Conservation (phyloP, 371 early-diverging fungal genomes). For the Massospora cicadina region DNA sequence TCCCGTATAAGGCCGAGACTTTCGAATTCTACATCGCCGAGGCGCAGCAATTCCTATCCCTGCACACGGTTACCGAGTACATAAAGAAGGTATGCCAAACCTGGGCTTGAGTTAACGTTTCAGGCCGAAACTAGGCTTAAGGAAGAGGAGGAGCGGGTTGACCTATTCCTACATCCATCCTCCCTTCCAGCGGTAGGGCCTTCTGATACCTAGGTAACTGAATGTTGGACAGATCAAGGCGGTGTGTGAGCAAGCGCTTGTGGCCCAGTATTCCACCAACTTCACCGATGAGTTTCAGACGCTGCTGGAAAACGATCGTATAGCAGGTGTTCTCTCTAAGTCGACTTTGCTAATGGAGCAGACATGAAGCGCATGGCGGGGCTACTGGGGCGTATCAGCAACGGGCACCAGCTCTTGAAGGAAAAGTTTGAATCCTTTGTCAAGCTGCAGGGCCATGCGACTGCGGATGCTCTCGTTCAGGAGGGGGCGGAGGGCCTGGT, state of each 20-base stretch:
- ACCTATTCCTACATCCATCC: slow-evolving; percentile 66
- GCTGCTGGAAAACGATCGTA: slow-evolving; percentile 64
- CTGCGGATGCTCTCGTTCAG: slow-evolving; percentile 64
- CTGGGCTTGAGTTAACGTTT: not conserved
- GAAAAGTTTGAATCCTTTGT: slow-evolving; percentile 66
- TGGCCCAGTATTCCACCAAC: slow-evolving; percentile 54
- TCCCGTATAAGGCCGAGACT: slow-evolving; percentile 57
- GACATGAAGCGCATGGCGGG: slow-evolving; percentile 75
- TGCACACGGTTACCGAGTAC: slow-evolving; percentile 78
- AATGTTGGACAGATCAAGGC: slow-evolving; percentile 30
- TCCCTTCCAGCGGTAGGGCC: slow-evolving; percentile 42
- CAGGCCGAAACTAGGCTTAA: slow-evolving; percentile 61
- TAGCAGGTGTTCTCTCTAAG: slow-evolving; percentile 29
- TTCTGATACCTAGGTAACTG: not conserved
- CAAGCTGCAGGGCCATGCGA: slow-evolving; percentile 57
- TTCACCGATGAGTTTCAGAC: slow-evolving; percentile 79
- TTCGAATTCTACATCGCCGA: slow-evolving; percentile 72
- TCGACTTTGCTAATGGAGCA: slow-evolving; percentile 8
- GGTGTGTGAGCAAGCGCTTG: slow-evolving; percentile 65
- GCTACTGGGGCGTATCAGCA: slow-evolving; percentile 59
- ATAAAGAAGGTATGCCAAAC: slow-evolving; percentile 54
- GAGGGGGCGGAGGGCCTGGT: slow-evolving; percentile 30
- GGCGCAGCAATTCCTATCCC: slow-evolving; percentile 63
- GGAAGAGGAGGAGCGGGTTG: slow-evolving; percentile 79
- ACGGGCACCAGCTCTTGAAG: slow-evolving; percentile 66